phyloP scores from a whole-genome alignment of 2,329 filamentous ascomycete species.

The Penicillium occitanis region DNA sequence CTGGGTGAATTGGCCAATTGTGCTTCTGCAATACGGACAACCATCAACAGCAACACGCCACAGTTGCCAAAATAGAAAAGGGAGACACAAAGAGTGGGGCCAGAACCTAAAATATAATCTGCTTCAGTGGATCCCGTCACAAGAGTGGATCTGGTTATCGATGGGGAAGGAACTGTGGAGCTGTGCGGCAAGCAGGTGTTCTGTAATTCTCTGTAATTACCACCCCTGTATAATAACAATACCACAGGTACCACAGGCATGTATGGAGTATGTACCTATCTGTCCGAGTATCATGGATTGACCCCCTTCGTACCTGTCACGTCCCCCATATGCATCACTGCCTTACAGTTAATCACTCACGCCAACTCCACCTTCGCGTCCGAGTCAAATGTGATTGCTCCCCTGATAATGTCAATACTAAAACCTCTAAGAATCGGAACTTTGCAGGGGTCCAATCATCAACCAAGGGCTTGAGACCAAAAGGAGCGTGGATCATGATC shows the following conservation, averaged over 20 bases:
- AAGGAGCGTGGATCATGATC: background rate
- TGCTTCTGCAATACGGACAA: background rate
- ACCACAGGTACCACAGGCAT: background rate
- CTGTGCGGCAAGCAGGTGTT: background rate
- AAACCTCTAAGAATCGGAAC: background rate
- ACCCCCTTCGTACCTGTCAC: background rate
- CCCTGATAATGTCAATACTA: background rate
- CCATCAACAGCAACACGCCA: background rate
- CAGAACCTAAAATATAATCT: background rate
- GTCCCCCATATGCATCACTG: background rate
- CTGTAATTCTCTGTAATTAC: background rate
- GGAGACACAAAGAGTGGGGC: background rate
- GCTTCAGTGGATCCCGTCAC: background rate
- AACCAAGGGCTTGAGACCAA: background rate
- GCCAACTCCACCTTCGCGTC: background rate
- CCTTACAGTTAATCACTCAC: conserved; percentile 1
- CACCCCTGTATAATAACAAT: background rate
- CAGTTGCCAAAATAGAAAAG: background rate
- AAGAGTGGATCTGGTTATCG: background rate
- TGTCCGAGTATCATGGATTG: background rate
- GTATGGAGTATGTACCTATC: background rate
- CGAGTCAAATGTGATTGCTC: conserved; percentile 13
- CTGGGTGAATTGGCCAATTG: background rate
- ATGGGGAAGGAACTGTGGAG: background rate
- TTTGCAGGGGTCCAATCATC: background rate